Conservation (phyloP, 2,329 filamentous ascomycete species). For the Monosporascus cannonballus region DNA sequence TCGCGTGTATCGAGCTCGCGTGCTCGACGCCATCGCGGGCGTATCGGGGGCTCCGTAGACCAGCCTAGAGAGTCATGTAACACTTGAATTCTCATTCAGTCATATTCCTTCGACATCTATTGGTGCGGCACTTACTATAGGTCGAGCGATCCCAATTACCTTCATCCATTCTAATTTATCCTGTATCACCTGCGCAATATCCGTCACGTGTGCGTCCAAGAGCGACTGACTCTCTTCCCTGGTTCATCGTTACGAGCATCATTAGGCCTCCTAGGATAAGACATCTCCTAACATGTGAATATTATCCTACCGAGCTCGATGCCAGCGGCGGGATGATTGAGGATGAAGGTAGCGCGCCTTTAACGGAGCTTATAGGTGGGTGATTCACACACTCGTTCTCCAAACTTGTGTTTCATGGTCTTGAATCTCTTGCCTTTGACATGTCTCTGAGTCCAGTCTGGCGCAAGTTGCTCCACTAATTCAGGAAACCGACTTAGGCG, state of each 20-base stretch:
- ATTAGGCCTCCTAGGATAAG: neutral
- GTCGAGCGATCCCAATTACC: slow-evolving; percentile 22
- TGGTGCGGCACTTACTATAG: slow-evolving; percentile 25
- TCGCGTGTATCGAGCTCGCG: slow-evolving; percentile 3
- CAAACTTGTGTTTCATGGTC: slow-evolving; percentile 35
- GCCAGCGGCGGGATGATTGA: slow-evolving; percentile 29
- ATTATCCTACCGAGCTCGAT: slow-evolving; percentile 36
- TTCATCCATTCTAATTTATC: slow-evolving; percentile 36
- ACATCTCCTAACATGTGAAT: slow-evolving; percentile 28
- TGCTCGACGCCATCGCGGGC: slow-evolving; percentile 36
- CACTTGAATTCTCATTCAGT: slow-evolving; percentile 20
- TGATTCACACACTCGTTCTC: slow-evolving; percentile 35
- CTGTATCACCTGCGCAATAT: slow-evolving; percentile 31
- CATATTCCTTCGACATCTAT: neutral
- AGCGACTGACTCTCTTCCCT: slow-evolving; percentile 37
- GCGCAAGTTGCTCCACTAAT: slow-evolving; percentile 27
- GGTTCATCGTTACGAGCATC: neutral
- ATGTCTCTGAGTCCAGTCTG: slow-evolving; percentile 30
- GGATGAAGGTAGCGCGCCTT: slow-evolving; percentile 36
- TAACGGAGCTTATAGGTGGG: slow-evolving; percentile 35
- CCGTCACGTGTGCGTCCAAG: slow-evolving; percentile 36
- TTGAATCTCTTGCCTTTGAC: slow-evolving; percentile 32
- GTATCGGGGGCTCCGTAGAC: slow-evolving; percentile 40
- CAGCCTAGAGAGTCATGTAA: slow-evolving; percentile 39
- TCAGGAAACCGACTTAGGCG: slow-evolving; percentile 31